phyloP scores from a whole-genome alignment of 768 basidiomycete species.

The Tylopilus balloui region DNA sequence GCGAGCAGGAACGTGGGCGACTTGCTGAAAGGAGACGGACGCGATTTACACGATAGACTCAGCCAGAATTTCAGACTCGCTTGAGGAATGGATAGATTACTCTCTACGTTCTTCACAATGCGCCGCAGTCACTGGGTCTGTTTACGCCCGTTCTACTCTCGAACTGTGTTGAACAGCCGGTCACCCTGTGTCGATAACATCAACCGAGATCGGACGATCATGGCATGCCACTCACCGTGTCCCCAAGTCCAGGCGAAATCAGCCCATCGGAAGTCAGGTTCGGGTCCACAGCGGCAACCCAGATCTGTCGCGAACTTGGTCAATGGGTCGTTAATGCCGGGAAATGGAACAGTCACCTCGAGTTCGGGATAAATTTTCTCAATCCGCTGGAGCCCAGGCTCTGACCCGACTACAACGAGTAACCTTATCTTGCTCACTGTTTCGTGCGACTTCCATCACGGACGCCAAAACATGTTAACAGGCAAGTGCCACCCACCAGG shows the following conservation, averaged over 20 bases:
- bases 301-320: constrained; percentile 51
- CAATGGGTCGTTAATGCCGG: background rate
- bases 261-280: constrained; percentile 69
- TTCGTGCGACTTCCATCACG: constrained; percentile 1
- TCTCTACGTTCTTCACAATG: background rate
- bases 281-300: constrained; percentile 79
- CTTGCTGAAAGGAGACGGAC: no score
- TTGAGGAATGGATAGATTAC: background rate
- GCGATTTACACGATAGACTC: no score
- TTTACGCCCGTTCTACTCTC: constrained; percentile 22
- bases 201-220: background rate
- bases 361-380: constrained; percentile 67
- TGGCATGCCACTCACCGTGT: constrained; percentile 55
- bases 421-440: constrained; percentile 72
- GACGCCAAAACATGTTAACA: background rate
- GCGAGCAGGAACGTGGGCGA: no score
- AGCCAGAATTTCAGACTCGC: no score
- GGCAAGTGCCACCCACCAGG: constrained; percentile 44
- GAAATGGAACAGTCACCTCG: constrained; percentile 47
- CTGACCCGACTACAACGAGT: constrained; percentile 75
- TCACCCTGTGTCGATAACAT: constrained; percentile 56
- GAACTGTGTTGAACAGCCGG: constrained; percentile 75
- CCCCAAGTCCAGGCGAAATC: constrained; percentile 88
- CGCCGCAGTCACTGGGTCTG: background rate
- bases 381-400: constrained; percentile 66